Base-by-base conservation (phyloP, 306 rosid species). In the Ziziphus jujuba region DNA sequence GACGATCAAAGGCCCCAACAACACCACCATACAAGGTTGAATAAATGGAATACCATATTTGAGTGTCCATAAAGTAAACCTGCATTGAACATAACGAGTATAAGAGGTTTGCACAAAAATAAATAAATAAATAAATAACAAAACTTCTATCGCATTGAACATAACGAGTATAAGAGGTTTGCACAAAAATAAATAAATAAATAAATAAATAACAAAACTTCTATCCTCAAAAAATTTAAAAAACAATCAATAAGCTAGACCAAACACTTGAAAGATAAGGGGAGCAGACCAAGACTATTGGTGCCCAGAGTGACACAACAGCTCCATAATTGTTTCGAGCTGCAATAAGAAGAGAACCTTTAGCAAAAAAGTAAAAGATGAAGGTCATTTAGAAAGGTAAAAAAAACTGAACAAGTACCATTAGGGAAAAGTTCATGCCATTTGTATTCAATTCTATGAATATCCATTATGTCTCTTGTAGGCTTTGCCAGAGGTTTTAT, bases 1-100 rank as follows among this genome's bases (percentile, higher is more conserved):
- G 89, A 71, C 95, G 99, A 75, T 88, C 96, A 15, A 87, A 93
- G 74, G 99, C 99, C 21, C 99, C 99, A 78, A 85, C 71, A 75
- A 93, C 81, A 69, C 99, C 99, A 40, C 99, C 99, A 54, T 73
- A 82, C 63, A 90, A 3, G 63, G 99, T 93, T 51, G 95, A 89
- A 78, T 71, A 90, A 66, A 93, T 47, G 48, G 99, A 54, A 80
- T 93, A 93, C 99, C 97, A 93, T 66, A 93, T 90, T 85, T 93
- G 99, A 66, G 96, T 88, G 80, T 93, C 99, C 99, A 93, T 81
- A 80, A 90, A 93, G 77, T 93, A 93, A 66, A 93, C 87, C 99
- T 93, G 84, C 74, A 84, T 47, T 74, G 49, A 71, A 75, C 60
- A 54, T 53, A 77, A 35, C 13, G 13, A 16, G n/a, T n/a, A n/a